Base-by-base conservation (phyloP, 306 rosid genomes). In the Rosa rugosa region DNA sequence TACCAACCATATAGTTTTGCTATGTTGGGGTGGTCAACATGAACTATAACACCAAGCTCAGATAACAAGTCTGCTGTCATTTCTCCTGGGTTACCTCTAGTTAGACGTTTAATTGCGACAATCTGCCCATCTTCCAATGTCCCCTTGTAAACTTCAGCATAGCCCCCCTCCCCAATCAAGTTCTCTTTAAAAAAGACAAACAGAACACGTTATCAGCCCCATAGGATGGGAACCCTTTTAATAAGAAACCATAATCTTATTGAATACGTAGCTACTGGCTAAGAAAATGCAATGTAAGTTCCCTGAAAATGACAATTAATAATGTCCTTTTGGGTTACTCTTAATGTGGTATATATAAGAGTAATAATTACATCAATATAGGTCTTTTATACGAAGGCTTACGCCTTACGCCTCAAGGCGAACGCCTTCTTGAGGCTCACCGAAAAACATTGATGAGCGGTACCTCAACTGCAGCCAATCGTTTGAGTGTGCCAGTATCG, bases 161-260 rank as follows among this genome's bases (percentile, higher is more conserved):
- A 95, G 67, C 99, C 99, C 85, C 99, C 98, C 88, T 93, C 93
- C n/a, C 99, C 99, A 78, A 95, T 90, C 89, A 95, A 78, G 64
- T 85, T 87, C 53, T 84, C 99, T 94, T 79, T 65, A 84, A 17
- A 73, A 76, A 42, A 38, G 78, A 77, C 53, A 78, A 41, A 80
- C 22, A 81, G 2, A 38, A 50, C 34, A 50, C 75, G 42, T 69
- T 77, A 77, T 79, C 77, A 90, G 85, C 76, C 77, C 54, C 78
- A 54, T 6, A 73, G 73, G 38, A 53, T 18, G 51, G 54, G 6
- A 78, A 23, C 16, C 13, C 6, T 54, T 54, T 56, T 5, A 22
- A 9, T 17, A 25, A 77, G 44, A 62, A 54, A 66, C 38, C 20
- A 27, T 13, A 34, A 50, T 22, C 25, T 0, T 56, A 22, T 5